Evolutionary conservation across 2,329 filamentous ascomycete species (phyloP).

Genomic region (Claviceps sorghi): DNA sequence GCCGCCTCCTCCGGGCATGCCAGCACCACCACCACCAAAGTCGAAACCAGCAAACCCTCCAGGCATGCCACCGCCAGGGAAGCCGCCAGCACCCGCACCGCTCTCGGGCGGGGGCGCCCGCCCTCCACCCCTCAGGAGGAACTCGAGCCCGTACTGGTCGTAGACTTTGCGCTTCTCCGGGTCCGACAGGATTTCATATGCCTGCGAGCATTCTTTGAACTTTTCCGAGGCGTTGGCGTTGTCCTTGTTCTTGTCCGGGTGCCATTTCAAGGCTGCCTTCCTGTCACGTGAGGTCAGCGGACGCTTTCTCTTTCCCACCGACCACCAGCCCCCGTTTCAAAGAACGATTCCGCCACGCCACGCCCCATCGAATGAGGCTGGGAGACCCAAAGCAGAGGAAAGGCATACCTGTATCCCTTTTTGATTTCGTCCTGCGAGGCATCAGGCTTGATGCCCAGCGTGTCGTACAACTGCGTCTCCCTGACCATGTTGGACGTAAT

Average conservation of each 20-base stretch:
- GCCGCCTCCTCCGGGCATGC: constrained; percentile 29
- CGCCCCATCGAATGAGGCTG: not conserved
- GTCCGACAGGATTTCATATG: constrained; percentile 94
- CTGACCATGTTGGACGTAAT: constrained; percentile 56
- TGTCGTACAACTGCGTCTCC: constrained; percentile 91
- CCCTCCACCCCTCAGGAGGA: constrained; percentile 66
- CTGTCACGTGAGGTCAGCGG: constrained; percentile 25
- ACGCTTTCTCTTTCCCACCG: not conserved
- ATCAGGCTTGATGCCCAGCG: constrained; percentile 61
- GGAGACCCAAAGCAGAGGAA: not conserved
- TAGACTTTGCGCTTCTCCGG: constrained; percentile 94
- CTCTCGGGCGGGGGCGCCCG: constrained; percentile 43
- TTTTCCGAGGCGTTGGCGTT: constrained; percentile 74
- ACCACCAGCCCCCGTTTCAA: no score
- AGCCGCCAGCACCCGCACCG: constrained; percentile 29
- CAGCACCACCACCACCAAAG: constrained; percentile 31
- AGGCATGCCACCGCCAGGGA: constrained; percentile 43
- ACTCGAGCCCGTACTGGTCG: constrained; percentile 88
- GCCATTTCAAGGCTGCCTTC: constrained; percentile 79
- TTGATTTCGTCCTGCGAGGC: constrained; percentile 91
- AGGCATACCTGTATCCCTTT: constrained; percentile 68
- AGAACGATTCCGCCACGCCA: not conserved
- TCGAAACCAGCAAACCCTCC: constrained; percentile 37
- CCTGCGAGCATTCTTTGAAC: constrained; percentile 96
- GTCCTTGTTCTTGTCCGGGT: constrained; percentile 97